phyloP scores from a whole-genome alignment of 345 rosid species.

The Populus ilicifolia region DNA sequence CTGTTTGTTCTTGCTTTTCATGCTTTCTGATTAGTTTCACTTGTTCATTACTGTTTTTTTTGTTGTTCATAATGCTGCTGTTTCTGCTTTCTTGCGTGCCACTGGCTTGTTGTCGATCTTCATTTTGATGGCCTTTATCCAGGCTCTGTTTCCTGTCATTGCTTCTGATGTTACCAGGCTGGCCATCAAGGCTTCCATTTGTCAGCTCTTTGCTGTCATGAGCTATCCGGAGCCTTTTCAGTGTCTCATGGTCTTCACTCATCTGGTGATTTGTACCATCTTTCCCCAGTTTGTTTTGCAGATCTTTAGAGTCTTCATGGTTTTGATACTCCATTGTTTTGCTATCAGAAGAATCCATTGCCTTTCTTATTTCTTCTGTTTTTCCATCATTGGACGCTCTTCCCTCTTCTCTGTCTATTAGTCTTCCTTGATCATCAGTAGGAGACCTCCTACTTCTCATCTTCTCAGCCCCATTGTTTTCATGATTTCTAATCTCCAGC shows the following conservation, averaged over 20 bases:
- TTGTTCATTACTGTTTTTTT: conserved; percentile 7
- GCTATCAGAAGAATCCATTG: neutral
- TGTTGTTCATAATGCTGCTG: conserved; percentile 1
- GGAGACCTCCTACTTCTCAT: conserved; percentile 9
- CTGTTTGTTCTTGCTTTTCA: conserved; percentile 5
- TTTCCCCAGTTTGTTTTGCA: neutral
- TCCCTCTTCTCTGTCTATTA: conserved; percentile 13
- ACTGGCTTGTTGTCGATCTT: conserved; percentile 19
- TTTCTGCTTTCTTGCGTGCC: neutral
- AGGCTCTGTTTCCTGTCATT: neutral
- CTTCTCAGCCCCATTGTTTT: neutral
- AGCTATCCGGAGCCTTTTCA: neutral
- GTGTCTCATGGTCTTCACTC: conserved; percentile 2
- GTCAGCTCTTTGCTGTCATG: neutral
- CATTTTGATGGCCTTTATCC: conserved; percentile 12
- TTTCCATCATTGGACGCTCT: neutral
- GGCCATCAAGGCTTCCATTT: conserved; percentile 5
- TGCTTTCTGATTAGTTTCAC: neutral
- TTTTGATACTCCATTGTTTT: conserved; percentile 12
- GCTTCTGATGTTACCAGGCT: neutral
- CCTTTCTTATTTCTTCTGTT: neutral
- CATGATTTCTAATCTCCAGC: conserved; percentile 19
- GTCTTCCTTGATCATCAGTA: neutral
- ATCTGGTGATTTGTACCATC: neutral
- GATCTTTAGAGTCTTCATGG: conserved; percentile 10